Evolutionary conservation across 2,329 filamentous ascomycete species (phyloP).

Genomic region (Gaeumannomyces tritici): DNA sequence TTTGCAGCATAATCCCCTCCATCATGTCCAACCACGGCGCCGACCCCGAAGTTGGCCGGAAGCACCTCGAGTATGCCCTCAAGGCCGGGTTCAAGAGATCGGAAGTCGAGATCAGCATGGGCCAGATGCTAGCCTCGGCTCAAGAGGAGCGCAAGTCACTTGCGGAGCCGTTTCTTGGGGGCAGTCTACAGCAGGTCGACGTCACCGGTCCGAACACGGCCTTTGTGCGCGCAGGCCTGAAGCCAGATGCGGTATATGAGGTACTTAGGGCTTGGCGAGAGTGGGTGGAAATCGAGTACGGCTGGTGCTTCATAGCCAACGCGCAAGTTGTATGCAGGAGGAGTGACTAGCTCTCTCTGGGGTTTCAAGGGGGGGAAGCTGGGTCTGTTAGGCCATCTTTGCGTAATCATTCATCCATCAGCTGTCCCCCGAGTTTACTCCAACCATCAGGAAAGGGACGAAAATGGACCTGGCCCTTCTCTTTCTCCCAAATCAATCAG

Average conservation of each 20-base stretch:
- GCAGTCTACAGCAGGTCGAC: not conserved
- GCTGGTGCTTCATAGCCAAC: not conserved
- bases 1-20: not conserved
- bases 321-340: constrained; percentile 1
- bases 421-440: too few relatives aligned
- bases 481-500: too few relatives aligned
- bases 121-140: not conserved
- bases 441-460: too few relatives aligned
- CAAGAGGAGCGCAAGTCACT: not conserved
- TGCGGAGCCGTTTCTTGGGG: not conserved
- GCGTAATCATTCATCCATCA: too few relatives aligned
- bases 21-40: not conserved
- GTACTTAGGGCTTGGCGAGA: not conserved
- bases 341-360: not conserved
- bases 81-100: constrained; percentile 1
- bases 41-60: constrained; percentile 1
- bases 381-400: too few relatives aligned
- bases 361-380: too few relatives aligned
- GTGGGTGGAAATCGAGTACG: not conserved
- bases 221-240: not conserved
- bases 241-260: not conserved
- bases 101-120: not conserved
- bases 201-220: not conserved
- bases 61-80: constrained; percentile 2
- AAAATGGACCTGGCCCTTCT: too few relatives aligned